These are phyloP conservation scores for Backusella australiensis DNA, from an alignment of 192 early-diverging fungal genomes.

Conservation along the genomic window DNA sequence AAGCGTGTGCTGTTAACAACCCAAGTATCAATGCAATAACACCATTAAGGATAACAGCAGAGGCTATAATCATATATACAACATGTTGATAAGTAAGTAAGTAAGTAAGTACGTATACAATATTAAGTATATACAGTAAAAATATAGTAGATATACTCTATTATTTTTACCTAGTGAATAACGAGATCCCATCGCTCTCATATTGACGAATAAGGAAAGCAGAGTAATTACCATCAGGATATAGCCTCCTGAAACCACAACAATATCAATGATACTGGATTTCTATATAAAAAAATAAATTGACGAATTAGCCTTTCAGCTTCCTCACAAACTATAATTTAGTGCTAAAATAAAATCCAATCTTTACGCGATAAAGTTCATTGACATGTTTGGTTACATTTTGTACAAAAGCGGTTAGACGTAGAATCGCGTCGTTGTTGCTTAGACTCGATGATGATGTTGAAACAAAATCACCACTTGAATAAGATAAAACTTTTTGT, in stretches of 20 bases:
- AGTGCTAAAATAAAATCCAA: background rate
- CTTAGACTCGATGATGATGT: constrained; percentile 22
- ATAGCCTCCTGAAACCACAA: constrained; percentile 74
- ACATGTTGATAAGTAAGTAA: constrained; percentile 20
- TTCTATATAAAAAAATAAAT: constrained; percentile 30
- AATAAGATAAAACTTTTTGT: constrained; percentile 45
- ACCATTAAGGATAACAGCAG: constrained; percentile 65
- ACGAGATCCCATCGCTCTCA: constrained; percentile 81
- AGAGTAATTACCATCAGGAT: constrained; percentile 78
- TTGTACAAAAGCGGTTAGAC: constrained; percentile 44
- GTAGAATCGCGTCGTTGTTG: constrained; percentile 47
- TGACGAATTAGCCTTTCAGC: background rate
- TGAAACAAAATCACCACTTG: constrained; percentile 36
- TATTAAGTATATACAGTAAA: background rate
- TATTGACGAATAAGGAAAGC: constrained; percentile 73
- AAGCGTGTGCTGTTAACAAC: constrained; percentile 58
- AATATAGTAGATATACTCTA: background rate
- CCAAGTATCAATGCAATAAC: constrained; percentile 73
- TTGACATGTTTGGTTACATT: constrained; percentile 58
- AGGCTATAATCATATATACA: background rate
- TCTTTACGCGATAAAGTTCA: constrained; percentile 53
- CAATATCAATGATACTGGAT: constrained; percentile 70
- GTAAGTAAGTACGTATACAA: background rate
- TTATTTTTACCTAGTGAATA: constrained; percentile 54
- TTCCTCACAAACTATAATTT: background rate